Conservation (phyloP, 768 basidiomycete species). For the Pulveroboletus sp. region DNA sequence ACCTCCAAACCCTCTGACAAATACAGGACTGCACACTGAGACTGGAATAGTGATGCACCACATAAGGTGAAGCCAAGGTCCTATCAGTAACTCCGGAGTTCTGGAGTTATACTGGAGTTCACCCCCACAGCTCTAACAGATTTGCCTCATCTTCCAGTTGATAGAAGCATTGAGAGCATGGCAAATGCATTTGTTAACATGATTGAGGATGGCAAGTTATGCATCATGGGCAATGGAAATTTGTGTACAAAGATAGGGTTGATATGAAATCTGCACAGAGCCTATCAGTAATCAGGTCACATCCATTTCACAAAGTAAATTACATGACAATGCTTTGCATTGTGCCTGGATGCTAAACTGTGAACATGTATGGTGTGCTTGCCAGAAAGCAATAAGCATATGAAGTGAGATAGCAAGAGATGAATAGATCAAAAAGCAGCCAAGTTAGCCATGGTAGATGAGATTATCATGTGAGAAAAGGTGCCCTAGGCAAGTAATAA, state of each 20-base stretch:
- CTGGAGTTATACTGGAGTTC: too few species aligned
- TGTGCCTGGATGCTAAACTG: slow-evolving; percentile 7
- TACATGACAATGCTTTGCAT: background rate
- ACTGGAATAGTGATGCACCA: too few species aligned
- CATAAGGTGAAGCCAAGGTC: too few species aligned
- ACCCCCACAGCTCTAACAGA: too few species aligned
- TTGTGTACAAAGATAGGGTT: background rate
- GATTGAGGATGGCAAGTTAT: slow-evolving; percentile 10
- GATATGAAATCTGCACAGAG: slow-evolving; percentile 7
- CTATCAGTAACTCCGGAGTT: too few species aligned
- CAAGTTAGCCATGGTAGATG: slow-evolving; percentile 6
- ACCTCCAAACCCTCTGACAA: too few species aligned
- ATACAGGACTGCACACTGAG: too few species aligned
- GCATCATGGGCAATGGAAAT: slow-evolving; percentile 1
- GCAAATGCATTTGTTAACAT: slow-evolving; percentile 12
- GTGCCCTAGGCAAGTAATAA: too few species aligned
- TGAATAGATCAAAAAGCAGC: slow-evolving; percentile 2
- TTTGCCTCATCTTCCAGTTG: slow-evolving; percentile 5
- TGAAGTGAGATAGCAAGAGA: slow-evolving; percentile 12
- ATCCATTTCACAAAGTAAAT: too few species aligned
- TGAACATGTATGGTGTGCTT: slow-evolving; percentile 5
- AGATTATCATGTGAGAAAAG: slow-evolving; percentile 11
- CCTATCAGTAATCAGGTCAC: too few species aligned
- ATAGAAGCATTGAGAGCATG: slow-evolving; percentile 13
- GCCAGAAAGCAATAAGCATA: slow-evolving; percentile 8